phyloP scores from a whole-genome alignment of 306 rosid species.

The Dalbergia oliveri region DNA sequence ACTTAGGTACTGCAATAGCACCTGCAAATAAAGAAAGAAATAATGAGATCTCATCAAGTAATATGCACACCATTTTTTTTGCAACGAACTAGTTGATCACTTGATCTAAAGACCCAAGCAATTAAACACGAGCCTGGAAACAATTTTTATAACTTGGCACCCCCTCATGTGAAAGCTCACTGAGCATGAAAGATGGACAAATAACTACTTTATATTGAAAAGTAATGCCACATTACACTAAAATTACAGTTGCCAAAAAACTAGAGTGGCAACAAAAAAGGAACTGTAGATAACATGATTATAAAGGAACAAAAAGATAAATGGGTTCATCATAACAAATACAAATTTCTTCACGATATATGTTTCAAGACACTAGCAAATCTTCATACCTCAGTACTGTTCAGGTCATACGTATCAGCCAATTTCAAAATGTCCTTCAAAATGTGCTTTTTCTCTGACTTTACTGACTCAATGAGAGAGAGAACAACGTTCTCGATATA shows the following conservation, averaged over 20 bases:
- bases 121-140: slow-evolving; percentile 20
- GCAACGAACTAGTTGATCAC: slow-evolving; percentile 26
- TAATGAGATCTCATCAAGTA: slow-evolving; percentile 20
- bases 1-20: slow-evolving; percentile 69
- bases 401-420: slow-evolving; percentile 83
- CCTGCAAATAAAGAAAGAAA: slow-evolving; percentile 68
- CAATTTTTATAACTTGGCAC: slow-evolving; percentile 7
- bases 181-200: slow-evolving; percentile 31
- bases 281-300: slow-evolving; percentile 14
- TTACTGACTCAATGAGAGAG: slow-evolving; percentile 83
- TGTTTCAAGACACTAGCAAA: slow-evolving; percentile 33
- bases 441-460: slow-evolving; percentile 78
- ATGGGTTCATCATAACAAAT: neutral
- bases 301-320: slow-evolving; percentile 31
- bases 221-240: slow-evolving; percentile 30
- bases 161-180: slow-evolving; percentile 27
- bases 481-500: slow-evolving; percentile 73
- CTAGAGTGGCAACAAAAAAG: neutral
- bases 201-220: slow-evolving; percentile 29
- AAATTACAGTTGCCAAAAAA: slow-evolving; percentile 19
- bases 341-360: slow-evolving; percentile 30
- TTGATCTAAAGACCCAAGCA: slow-evolving; percentile 32
- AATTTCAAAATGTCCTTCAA: slow-evolving; percentile 77
- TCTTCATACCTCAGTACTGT: slow-evolving; percentile 71
- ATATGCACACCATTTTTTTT: neutral